Base-by-base conservation (phyloP, 1,139 yeast species). In the Pichia sp. region DNA sequence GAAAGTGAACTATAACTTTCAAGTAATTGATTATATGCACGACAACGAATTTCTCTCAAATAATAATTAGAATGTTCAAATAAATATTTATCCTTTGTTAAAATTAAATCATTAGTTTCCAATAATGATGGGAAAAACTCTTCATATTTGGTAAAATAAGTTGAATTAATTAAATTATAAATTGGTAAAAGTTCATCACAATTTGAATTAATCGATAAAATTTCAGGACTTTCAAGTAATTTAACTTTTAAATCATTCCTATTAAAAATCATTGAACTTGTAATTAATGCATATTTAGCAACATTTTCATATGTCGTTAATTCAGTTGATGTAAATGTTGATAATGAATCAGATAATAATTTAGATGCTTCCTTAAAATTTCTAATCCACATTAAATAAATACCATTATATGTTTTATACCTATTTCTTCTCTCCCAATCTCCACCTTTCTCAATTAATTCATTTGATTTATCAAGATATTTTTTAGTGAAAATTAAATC, bases 371-470 rank as follows among this genome's bases (percentile, higher is more conserved):
- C 94, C 25, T 68, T 67, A 56, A 93, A 93, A 56, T 86, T 79
- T 56, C 99, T 77, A 22, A 91, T 80, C 14, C 95, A 84, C 72
- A 91, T 67, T 39, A 77, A 69, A 61, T 85, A 85, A 41, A 91
- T 72, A 19, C 98, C 98, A 48, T 76, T 67, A 64, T 91, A 93
- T 7, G 97, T 86, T 67, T 93, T 91, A 69, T 77, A 86, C 53
- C 96, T 71, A 66, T 93, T 91, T 58, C 96, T 79, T 62, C 98
- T 84, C 65, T 93, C 98, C 98, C 99, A 91, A 61, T 91, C 99
- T 45, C 98, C 98, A 40, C 98, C 98, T 56, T 86, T 83, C 55
- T 91, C 98, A 56, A 91, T 86, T 58, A 85, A 68, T 34, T 67
- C 60, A 56, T 83, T 78, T 31, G 82, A 77, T 52, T 80, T 80